Base-by-base conservation (phyloP, 1,284 basidiomycete genomes). In the Cutaneotrichosporon daszewskae region DNA sequence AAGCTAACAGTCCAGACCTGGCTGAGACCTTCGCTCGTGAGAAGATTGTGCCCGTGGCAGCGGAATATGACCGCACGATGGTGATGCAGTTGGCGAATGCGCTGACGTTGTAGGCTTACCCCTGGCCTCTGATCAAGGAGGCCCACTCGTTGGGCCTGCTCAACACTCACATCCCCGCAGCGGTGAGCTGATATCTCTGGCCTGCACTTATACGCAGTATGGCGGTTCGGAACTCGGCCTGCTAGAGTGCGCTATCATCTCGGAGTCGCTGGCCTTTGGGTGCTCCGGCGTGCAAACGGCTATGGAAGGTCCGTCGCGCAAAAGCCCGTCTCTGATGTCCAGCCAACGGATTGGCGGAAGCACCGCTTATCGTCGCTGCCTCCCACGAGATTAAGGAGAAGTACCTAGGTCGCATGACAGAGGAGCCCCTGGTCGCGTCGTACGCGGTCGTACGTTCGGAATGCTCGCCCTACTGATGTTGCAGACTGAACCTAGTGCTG, bases 381-480 rank as follows among this genome's bases (percentile, higher is more conserved):
- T 73, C 66, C 17, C 70, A 77, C 40, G 72, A 72, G 49, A 68
- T 66, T 34, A 79, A 77, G 63, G 53, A 54, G 42, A 77, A 77
- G 63, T 78, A 76, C 58, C 66, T 78, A n/a, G 75, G 76, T 1
- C 64, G 76, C n/a, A 74, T 77, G 72, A 75, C 73, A 1, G 77
- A 78, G 51, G 76, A 75, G 57, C 76, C 76, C 0, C 59, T 79
- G 12, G 74, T 79, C 49, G 75, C 75, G 13, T 72, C 76, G 2
- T 79, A 79, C 60, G 75, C 75, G 49, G 74, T 75, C 18, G 58
- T 61, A 31, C 32, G 57, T 56, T 20, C 25, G n/a, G 3, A 10
- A 4, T 13, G 12, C 2, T 3, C 16, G 11, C n/a, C n/a, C n/a
- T 34, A 14, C 32, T 16, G 24, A 13, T 20, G 6, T 7, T 12